A percentile compares a stretch with the other conserved stretches of the same genome.
These are phyloP conservation scores for Aspergillus saccharolyticus DNA, from an alignment of 495 filamentous ascomycete genomes.

Conservation along the genomic window DNA sequence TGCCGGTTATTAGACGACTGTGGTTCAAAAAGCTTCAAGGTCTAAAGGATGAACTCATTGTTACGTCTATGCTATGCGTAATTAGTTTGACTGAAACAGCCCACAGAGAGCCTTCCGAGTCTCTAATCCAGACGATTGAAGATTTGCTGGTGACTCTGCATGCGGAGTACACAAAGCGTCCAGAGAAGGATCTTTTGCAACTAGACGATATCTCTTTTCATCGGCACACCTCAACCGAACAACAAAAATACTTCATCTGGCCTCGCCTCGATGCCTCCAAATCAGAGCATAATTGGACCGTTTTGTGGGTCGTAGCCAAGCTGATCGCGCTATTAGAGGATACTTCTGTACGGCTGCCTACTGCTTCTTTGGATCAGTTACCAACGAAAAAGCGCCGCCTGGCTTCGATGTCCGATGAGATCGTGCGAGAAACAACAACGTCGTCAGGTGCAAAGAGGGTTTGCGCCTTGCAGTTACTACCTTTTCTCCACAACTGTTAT, in stretches of 20 bases:
- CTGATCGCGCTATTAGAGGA: conserved; percentile 31
- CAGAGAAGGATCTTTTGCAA: conserved; percentile 68
- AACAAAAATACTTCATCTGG: conserved; percentile 26
- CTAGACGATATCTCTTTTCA: conserved; percentile 65
- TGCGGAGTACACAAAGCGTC: conserved; percentile 66
- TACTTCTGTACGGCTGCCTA: conserved; percentile 11
- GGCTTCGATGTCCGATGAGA: conserved; percentile 50
- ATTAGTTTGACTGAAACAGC: conserved; percentile 26
- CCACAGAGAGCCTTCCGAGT: conserved; percentile 27
- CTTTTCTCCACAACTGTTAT: conserved; percentile 56
- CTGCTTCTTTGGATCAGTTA: conserved; percentile 16
- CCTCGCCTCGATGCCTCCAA: conserved; percentile 37
- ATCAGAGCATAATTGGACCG: conserved; percentile 47
- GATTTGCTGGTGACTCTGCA: conserved; percentile 58
- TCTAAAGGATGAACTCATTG: conserved; percentile 67
- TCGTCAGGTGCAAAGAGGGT: conserved; percentile 51
- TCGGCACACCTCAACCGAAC: conserved; percentile 21
- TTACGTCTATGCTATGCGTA: conserved; percentile 60
- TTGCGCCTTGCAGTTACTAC: conserved; percentile 72
- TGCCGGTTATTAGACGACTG: conserved; percentile 66
- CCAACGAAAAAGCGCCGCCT: conserved; percentile 59
- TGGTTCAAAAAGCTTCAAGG: conserved; percentile 64
- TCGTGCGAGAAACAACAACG: conserved; percentile 57
- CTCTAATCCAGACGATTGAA: conserved; percentile 34
- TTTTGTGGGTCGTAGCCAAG: conserved; percentile 38